phyloP scores from a whole-genome alignment of 139 green algal species.

The Chlorella sorokiniana region DNA sequence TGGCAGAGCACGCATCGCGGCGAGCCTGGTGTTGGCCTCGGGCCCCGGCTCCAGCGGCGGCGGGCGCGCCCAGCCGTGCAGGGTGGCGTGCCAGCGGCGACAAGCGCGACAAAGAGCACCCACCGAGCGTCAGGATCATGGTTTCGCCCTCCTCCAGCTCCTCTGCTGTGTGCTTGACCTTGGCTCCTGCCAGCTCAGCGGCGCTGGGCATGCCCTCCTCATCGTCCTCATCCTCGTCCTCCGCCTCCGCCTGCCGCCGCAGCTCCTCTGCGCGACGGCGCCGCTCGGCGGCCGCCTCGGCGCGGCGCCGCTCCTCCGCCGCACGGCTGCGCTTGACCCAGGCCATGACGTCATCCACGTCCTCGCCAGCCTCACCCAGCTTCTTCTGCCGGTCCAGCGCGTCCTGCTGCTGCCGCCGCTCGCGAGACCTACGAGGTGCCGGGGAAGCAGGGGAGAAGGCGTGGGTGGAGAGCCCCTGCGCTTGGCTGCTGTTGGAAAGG shows the following conservation, averaged over 20 bases:
- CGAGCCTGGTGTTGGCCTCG: no score
- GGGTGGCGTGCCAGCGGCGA: no score
- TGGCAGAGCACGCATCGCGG: no score
- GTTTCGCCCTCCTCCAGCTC: constrained; percentile 77
- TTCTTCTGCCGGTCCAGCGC: constrained; percentile 52
- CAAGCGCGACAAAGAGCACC: not conserved
- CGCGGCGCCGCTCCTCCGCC: constrained; percentile 15
- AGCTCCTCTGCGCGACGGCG: constrained; percentile 24
- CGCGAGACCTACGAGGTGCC: not conserved
- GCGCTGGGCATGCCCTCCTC: constrained; percentile 35
- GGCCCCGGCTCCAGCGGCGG: no score
- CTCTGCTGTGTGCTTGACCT: constrained; percentile 57
- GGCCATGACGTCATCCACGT: constrained; percentile 69
- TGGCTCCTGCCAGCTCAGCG: constrained; percentile 65
- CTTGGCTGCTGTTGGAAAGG: no score
- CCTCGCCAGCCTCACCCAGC: constrained; percentile 62
- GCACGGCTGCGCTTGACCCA: constrained; percentile 72
- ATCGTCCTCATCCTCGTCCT: constrained; percentile 43
- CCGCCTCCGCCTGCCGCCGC: constrained; percentile 25
- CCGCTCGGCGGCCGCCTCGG: constrained; percentile 1
- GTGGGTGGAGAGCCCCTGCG: not conserved
- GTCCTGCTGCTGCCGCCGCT: constrained; percentile 47
- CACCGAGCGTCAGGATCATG: constrained; percentile 82
- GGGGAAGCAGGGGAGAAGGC: not conserved
- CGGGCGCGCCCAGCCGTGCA: no score